Conservation (phyloP, 108 stramenopile genomes). For the Aureococcus anophagefferens region DNA sequence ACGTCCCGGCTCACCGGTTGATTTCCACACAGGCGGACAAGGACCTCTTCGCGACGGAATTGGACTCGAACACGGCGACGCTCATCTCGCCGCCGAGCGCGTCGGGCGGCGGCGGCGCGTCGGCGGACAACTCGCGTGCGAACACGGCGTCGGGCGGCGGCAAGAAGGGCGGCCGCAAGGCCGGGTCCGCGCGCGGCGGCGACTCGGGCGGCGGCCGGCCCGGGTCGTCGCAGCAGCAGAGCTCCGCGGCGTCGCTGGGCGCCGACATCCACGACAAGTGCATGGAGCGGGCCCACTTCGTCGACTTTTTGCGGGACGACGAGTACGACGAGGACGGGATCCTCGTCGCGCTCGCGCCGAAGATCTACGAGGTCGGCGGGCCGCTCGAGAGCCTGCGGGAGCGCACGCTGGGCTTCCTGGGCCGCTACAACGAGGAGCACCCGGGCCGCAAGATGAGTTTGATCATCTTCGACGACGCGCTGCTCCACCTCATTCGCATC, state of each 20-base stretch:
- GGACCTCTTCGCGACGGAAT: conserved; percentile 6
- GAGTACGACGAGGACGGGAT: conserved; percentile 42
- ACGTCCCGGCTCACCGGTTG: no score
- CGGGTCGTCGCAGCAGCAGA: neutral
- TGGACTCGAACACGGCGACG: no score
- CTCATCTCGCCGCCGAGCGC: no score
- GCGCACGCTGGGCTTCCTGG: conserved; percentile 12
- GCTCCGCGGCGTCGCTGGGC: neutral
- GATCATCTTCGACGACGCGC: conserved; percentile 41
- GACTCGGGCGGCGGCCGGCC: neutral
- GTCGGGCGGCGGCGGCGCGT: no score
- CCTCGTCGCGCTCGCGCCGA: conserved; percentile 37
- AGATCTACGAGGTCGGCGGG: conserved; percentile 34
- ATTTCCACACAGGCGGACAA: no score
- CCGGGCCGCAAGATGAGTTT: conserved; percentile 26
- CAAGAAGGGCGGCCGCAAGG: neutral
- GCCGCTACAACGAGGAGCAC: conserved; percentile 25
- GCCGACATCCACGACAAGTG: conserved; percentile 8
- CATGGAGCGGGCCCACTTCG: conserved; percentile 24
- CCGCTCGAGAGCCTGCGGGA: conserved; percentile 13
- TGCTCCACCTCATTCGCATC: conserved; percentile 31
- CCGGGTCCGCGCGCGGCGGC: neutral
- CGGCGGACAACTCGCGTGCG: no score
- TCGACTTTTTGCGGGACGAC: conserved; percentile 41
- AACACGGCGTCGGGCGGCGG: no score